Evolutionary conservation across 306 rosid species (phyloP), one percentile per base, ranked within the genome.

Genomic region (Prunus mira): DNA sequence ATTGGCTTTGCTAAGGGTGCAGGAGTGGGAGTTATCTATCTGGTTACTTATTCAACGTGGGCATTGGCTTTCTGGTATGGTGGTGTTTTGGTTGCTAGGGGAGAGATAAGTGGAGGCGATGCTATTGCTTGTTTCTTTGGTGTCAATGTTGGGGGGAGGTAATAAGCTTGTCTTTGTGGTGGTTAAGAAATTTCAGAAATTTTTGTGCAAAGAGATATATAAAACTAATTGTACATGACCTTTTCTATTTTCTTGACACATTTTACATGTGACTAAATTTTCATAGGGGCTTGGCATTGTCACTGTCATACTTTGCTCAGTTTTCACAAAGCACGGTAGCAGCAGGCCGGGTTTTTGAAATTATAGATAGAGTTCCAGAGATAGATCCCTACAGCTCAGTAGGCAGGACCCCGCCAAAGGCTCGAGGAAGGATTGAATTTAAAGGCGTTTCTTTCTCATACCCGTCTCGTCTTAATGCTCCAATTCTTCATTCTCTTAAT

Each of bases 31-130:
- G 79, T 92, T 55, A 94, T 92, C 47, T 92, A 92, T 81, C 75
- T 94, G 61, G 93, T 94, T 65, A 84, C 93, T 24, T 94, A 92
- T 81, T 84, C 97, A 71, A 94, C 95, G 28, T 90, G 97, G 96
- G 98, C 98, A 3, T 84, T 92, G 84, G 97, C 96, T 73, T 94
- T 94, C 80, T 94, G 93, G 96, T 94, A 91, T 70, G 95, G 97
- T 38, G 76, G 87, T 54, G 56, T 87, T 72, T 85, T 94, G 82
- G 89, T 92, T 73, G 41, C 87, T 30, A 78, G 12, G 64, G 72
- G 77, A 32, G 89, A 94, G 85, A 83, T 90, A 76, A 62, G 49
- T 38, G 98, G 98, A 34, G 96, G 97, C 34, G 87, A 75, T 32
- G 97, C 98, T 69, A 90, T 90, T 73, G 97, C 96, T 85, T 94